A percentile compares a stretch with the other conserved stretches of the same genome.
These are phyloP conservation scores for Fraxinus quadrangulata DNA, from an alignment of 257 asterid genomes.

Conservation along the genomic window DNA sequence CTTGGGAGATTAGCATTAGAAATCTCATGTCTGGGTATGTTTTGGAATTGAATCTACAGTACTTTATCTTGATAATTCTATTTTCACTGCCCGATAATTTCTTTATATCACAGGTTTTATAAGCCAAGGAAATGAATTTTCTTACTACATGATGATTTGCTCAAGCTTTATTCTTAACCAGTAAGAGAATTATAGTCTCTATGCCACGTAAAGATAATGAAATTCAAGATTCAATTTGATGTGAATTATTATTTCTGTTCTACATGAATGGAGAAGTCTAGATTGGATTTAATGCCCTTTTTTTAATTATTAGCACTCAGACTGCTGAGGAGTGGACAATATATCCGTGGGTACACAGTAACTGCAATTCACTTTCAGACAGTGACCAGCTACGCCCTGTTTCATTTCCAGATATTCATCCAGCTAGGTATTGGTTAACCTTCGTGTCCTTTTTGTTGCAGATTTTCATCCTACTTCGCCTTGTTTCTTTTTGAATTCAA, in stretches of 20 bases:
- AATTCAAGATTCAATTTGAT: slow-evolving; percentile 15
- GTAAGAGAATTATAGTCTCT: slow-evolving; percentile 46
- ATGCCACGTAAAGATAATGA: slow-evolving; percentile 20
- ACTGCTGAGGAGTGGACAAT: slow-evolving; percentile 85
- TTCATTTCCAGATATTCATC: slow-evolving; percentile 89
- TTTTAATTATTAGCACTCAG: slow-evolving; percentile 47
- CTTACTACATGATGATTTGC: slow-evolving; percentile 99
- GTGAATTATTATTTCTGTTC: slow-evolving; percentile 13
- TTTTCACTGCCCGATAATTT: slow-evolving; percentile 18
- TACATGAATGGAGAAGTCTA: neutral
- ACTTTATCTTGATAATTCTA: slow-evolving; percentile 19
- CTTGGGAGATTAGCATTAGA: slow-evolving; percentile 97
- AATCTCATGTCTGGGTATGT: slow-evolving; percentile 84
- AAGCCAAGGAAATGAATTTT: slow-evolving; percentile 97
- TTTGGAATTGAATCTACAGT: slow-evolving; percentile 11
- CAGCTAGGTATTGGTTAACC: slow-evolving; percentile 71
- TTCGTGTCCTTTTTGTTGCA: neutral
- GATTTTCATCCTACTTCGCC: neutral
- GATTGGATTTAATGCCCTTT: slow-evolving; percentile 29
- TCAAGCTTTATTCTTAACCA: slow-evolving; percentile 91
- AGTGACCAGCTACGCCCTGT: slow-evolving; percentile 90
- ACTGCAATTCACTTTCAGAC: slow-evolving; percentile 86
- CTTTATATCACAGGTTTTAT: slow-evolving; percentile 65
- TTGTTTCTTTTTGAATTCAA: neutral
- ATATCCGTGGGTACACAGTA: slow-evolving; percentile 98